Evolutionary conservation across 805 yeast species (phyloP), one percentile per base, ranked within the genome.

Genomic region (Phaffomyces opuntiae): DNA sequence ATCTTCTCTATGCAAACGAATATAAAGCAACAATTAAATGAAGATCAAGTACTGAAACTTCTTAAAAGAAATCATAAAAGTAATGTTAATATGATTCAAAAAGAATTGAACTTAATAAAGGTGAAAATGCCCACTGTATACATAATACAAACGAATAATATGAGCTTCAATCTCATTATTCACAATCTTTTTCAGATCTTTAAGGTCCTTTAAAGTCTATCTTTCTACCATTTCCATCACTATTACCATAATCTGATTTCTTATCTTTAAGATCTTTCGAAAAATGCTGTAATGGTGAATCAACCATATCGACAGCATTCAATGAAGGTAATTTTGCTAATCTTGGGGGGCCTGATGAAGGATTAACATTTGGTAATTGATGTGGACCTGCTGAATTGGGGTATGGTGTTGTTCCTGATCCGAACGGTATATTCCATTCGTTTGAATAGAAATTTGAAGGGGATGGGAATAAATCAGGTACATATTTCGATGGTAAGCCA

Each of bases 381-480:
- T 54, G 53, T 13, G 55, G 53, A 2, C 51, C 50, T 8, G 65
- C 62, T 11, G 66, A 56, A 8, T 64, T 53, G 1, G 69, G 64
- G 16, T 63, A 50, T 13, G 74, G 74, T 3, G 75, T 70, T 12
- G 46, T 53, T 11, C 66, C 66, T 2, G 69, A 59, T 6, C 75
- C 74, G 57, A 67, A 70, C 11, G 75, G 72, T 13, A 71, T 64
- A 42, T 67, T 68, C 81, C 81, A 78, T 39, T 77, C 82, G 44
- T 78, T 72, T 7, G 80, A 76, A 55, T 83, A 86, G 53, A 81
- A 80, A 50, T 77, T 83, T n/a, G 81, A 76, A 0, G 96, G 96
- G 7, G 91, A 83, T 29, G 89, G 90, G 55, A 87, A 79, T 59
- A 83, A 68, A 54, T 86, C 95, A 48, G 74, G 74, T 37, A 84